Conservation (phyloP, 257 asterid species). For the Nicotiana knightiana region DNA sequence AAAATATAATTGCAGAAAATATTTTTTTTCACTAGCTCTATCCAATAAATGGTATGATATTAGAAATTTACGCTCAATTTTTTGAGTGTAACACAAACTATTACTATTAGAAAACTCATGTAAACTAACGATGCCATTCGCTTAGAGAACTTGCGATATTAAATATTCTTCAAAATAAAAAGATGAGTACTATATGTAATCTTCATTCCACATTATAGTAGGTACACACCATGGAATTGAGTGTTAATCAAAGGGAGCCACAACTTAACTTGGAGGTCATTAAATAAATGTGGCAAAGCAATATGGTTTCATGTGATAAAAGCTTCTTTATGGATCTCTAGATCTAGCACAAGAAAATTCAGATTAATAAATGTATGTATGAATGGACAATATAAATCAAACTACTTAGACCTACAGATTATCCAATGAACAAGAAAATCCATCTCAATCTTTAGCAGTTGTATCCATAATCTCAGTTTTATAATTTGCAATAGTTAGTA, state of each 20-base stretch:
- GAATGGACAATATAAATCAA: background rate
- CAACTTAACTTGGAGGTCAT: conserved; percentile 68
- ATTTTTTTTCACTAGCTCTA: too few species aligned
- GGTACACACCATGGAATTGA: background rate
- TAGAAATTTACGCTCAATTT: conserved; percentile 43
- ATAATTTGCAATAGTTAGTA: conserved; percentile 70
- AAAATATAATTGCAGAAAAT: too few species aligned
- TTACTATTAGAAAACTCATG: too few species aligned
- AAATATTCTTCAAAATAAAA: too few species aligned
- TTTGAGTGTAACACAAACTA: conserved; percentile 19
- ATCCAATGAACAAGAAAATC: conserved; percentile 54
- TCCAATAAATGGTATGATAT: conserved; percentile 22
- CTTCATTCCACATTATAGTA: background rate
- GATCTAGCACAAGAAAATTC: background rate
- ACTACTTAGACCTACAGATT: conserved; percentile 60
- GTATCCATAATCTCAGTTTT: conserved; percentile 77
- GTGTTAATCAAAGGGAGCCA: background rate
- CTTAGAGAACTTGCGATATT: too few species aligned
- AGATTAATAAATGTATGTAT: too few species aligned
- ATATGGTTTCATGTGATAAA: conserved; percentile 53
- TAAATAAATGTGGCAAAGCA: conserved; percentile 75
- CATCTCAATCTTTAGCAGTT: conserved; percentile 59
- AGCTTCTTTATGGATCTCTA: conserved; percentile 61
- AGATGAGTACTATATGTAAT: too few species aligned
- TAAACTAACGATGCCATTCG: too few species aligned